phyloP scores from a whole-genome alignment of 164 flowering plant species.

The Umbilicus rupestris region DNA sequence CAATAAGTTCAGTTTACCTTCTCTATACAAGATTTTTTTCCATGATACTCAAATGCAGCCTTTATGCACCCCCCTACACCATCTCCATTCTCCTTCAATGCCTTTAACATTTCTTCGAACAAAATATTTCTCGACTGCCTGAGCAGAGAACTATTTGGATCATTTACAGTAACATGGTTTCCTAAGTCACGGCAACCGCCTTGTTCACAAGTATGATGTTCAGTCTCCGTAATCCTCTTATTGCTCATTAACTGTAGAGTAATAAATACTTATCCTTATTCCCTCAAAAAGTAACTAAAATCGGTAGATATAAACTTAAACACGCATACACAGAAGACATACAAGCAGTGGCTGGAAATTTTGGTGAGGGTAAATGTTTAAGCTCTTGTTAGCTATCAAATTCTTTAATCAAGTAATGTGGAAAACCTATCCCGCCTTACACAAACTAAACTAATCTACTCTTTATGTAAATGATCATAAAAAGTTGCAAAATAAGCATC shows the following conservation, averaged over 20 bases:
- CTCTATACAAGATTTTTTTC: conserved; percentile 12
- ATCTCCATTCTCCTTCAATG: conserved; percentile 25
- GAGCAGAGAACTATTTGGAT: conserved; percentile 17
- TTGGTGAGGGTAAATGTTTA: too few relatives aligned
- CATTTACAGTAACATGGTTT: conserved; percentile 14
- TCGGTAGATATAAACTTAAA: too few relatives aligned
- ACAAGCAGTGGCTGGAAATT: too few relatives aligned
- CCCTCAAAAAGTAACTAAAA: not conserved
- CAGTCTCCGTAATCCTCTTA: not conserved
- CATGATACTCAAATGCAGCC: conserved; percentile 25
- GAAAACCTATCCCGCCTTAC: too few relatives aligned
- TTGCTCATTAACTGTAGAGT: not conserved
- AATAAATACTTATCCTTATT: not conserved
- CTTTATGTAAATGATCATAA: too few relatives aligned
- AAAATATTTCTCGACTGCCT: conserved; percentile 28
- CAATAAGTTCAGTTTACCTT: conserved; percentile 19
- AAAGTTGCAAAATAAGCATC: too few relatives aligned
- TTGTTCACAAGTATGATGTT: conserved; percentile 16
- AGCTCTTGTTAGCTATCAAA: too few relatives aligned
- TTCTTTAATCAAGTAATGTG: too few relatives aligned
- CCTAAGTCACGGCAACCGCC: conserved; percentile 13
- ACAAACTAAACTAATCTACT: too few relatives aligned
- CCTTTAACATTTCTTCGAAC: conserved; percentile 29
- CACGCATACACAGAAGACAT: too few relatives aligned
- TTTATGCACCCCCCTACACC: conserved; percentile 31